Conservation (phyloP, 768 basidiomycete species). For the Mycena vulgaris region DNA sequence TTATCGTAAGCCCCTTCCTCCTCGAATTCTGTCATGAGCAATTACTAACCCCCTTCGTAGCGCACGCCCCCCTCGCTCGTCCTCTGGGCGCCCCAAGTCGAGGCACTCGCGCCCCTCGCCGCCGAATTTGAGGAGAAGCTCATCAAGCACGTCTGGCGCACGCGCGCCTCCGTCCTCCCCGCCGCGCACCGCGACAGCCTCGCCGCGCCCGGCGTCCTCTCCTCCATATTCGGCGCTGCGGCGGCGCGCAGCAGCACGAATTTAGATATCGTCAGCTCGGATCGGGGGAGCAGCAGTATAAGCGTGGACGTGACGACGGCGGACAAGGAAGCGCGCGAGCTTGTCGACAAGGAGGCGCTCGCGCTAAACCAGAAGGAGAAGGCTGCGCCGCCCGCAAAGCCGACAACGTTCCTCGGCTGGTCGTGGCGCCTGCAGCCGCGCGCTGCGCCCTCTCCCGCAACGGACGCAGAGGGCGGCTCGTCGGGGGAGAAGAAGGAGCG, state of each 20-base stretch:
- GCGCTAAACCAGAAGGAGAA: conserved; percentile 22
- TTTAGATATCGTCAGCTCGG: too few species aligned
- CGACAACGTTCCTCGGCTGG: conserved; percentile 51
- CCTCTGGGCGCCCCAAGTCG: conserved; percentile 85
- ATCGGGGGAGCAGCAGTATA: too few species aligned
- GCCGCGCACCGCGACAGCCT: conserved; percentile 21
- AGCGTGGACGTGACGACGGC: conserved; percentile 33
- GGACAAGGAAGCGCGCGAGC: conserved; percentile 39
- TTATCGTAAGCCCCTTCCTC: conserved; percentile 64
- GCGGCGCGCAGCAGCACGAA: too few species aligned
- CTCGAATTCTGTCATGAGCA: too few species aligned
- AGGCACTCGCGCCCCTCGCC: conserved; percentile 76
- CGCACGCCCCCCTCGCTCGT: conserved; percentile 86
- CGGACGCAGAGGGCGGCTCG: conserved; percentile 58
- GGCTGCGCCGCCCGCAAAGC: conserved; percentile 13
- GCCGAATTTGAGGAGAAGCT: conserved; percentile 84
- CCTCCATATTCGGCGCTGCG: conserved; percentile 9
- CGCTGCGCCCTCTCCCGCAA: conserved; percentile 31
- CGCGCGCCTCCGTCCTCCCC: conserved; percentile 45
- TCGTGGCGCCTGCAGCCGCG: conserved; percentile 62
- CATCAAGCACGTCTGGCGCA: conserved; percentile 86
- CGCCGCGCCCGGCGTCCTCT: conserved; percentile 36
- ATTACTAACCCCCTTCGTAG: conserved; percentile 40
- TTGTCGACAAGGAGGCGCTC: neutral
- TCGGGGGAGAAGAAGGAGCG: conserved; percentile 51